Evolutionary conservation across 768 basidiomycete genomes (phyloP), one percentile per base, ranked within the genome.

Genomic region (Russula lepida): DNA sequence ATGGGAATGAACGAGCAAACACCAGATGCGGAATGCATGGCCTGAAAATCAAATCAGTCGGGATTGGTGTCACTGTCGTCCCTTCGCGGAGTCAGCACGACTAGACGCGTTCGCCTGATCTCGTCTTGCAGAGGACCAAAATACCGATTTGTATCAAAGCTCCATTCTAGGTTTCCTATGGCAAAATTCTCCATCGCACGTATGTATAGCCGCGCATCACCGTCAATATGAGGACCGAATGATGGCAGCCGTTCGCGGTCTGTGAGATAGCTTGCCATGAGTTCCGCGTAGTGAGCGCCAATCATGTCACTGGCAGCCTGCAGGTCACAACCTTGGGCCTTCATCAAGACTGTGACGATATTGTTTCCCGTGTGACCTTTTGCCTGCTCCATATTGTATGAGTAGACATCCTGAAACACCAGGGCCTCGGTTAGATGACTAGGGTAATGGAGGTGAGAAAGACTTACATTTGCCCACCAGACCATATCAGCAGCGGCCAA

Each of bases 381-480:
- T 56, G 82, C 80, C 68, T 87, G 84, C 68, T 89, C 86, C 81
- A 86, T 82, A 71, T 86, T 82, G 73, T 88, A 88, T 13, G 84
- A 86, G 67, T 86, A 86, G 27, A 88, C 73, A 59, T 88, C 85
- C 85, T 86, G 54, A 4, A 21, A 9, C 25, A 15, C 15, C 32
- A 21, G 7, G 12, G 13, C 17, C 32, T 54, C 17, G 13, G 44
- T 48, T 12, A 52, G 27, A 57, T 27, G 27, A 46, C 28, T 27
- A 9, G 35, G 13, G 25, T 46, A 9, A 50, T 44, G 25, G 17
- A 33, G 9, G 30, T 23, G 43, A 21, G 8, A 21, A 7, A 32
- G 23, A 74, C 81, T 69, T 65, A 87, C 86, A 69, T 89, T 88
- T 37, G 85, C 73, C 85, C 83, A 88, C 71, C 84, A 85, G 53